Evolutionary conservation across 83 land plant species (phyloP).

Genomic region (Picea abies): DNA sequence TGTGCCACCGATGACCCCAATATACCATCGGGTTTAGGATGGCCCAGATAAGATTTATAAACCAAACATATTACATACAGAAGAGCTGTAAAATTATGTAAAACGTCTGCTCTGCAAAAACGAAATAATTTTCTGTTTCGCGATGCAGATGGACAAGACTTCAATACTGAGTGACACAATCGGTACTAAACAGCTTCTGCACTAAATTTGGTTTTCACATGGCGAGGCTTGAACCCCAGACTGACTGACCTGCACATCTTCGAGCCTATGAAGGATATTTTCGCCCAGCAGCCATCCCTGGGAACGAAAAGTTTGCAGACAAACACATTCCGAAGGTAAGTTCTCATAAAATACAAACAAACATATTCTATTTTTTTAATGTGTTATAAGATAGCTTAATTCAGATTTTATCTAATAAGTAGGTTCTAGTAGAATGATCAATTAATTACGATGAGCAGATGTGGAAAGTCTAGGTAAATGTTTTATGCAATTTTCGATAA

Average conservation of each 20-base stretch:
- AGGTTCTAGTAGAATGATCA: too few relatives aligned
- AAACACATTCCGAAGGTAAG: conserved; percentile 9
- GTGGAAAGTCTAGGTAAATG: too few relatives aligned
- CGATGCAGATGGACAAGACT: conserved; percentile 60
- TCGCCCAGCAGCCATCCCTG: not conserved
- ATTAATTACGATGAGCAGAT: too few relatives aligned
- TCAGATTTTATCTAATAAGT: too few relatives aligned
- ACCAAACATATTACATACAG: not conserved
- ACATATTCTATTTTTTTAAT: too few relatives aligned
- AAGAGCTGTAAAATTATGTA: not conserved
- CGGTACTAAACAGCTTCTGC: conserved; percentile 47
- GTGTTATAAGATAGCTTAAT: too few relatives aligned
- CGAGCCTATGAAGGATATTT: conserved; percentile 1
- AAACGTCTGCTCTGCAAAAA: not conserved
- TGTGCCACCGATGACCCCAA: too few relatives aligned
- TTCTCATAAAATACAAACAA: not conserved
- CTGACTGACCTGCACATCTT: conserved; percentile 4
- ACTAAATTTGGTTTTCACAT: conserved; percentile 43
- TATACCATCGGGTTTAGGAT: not conserved
- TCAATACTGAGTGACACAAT: conserved; percentile 65
- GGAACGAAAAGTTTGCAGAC: conserved; percentile 6
- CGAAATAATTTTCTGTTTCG: not conserved
- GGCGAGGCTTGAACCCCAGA: conserved; percentile 25
- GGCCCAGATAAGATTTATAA: not conserved
- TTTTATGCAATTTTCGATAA: too few relatives aligned